Base-by-base conservation (phyloP, 441 rosid genomes). In the Erodium texanum region DNA sequence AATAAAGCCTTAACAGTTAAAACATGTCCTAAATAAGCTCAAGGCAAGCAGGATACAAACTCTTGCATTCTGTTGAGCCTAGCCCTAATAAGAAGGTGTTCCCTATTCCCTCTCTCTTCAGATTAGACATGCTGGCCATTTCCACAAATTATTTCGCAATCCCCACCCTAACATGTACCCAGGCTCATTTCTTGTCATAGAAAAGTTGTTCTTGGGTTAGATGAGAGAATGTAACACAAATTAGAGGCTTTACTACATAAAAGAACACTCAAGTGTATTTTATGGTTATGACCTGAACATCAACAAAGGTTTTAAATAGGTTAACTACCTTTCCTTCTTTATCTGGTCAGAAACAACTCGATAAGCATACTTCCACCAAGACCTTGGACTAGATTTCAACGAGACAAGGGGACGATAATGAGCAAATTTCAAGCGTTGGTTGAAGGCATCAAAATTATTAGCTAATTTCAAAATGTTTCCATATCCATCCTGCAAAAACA, bases 291-390 rank as follows among this genome's bases (percentile, higher is more conserved):
- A 52, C 6, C 59, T 14, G 59, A 24, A 66, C 36, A 27, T 22
- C 45, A 38, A 20, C 23, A 66, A 66, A 36, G 54, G 65, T 38
- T 12, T 67, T 62, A 12, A 22, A 48, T 62, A 58, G 64, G 62
- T 72, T 41, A 36, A 36, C 69, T 83, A 95, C 99, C 99, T 86
- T 72, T 88, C 93, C 77, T 81, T 88, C 84, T 92, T 88, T 73
- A 84, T 81, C 86, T 89, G 97, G 70, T 87, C 96, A 69, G 93
- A 92, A 82, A 90, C 85, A 79, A 79, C 92, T 85, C 76, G 88
- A 70, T 70, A 87, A 19, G 96, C 98, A 81, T 87, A 95, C 78
- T 82, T 90, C 99, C 99, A 95, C 99, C 99, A 95, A 62, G 90
- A 81, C 75, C 83, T 82, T 38, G 98, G 87, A 75, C 80, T 83